These are phyloP conservation scores for Daucus carota DNA, from an alignment of 129 eudicot genomes.

Conservation along the genomic window DH1_v3.0 NC_030387.2:12457501-12458000, in stretches of 20 bases:
- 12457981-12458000: slow-evolving; percentile 32
- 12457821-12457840: neutral
- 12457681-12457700: too few species aligned
- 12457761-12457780: neutral
- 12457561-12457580: neutral
- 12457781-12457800: neutral
- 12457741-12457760: neutral
- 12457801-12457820: slow-evolving; percentile 1
- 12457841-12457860: slow-evolving; percentile 2
- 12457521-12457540: neutral
- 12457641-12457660: too few species aligned
- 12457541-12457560: neutral
- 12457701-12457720: too few species aligned
- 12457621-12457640: too few species aligned
- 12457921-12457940: neutral
- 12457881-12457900: neutral
- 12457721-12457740: too few species aligned
- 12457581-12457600: slow-evolving; percentile 5
- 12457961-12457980: slow-evolving; percentile 18
- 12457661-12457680: too few species aligned
- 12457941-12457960: neutral
- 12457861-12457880: neutral
- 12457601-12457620: slow-evolving; percentile 4
- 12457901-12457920: neutral
- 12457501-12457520: neutral